Evolutionary conservation across 1,284 basidiomycete genomes (phyloP).

Genomic region (Ustilago crameri): DNA sequence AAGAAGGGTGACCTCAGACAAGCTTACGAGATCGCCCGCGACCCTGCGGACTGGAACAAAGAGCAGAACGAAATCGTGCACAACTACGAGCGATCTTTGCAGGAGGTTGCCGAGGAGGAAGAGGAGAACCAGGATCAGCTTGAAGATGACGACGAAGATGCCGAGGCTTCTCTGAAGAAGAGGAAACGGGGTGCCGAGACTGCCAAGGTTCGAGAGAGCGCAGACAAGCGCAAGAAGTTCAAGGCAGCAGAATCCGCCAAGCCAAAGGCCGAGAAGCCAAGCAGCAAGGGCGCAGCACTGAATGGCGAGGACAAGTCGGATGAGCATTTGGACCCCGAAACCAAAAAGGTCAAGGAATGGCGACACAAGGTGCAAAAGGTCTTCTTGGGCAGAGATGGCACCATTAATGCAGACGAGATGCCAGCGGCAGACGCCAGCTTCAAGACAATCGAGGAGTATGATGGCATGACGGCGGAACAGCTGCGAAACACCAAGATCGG

Average conservation of each 20-base stretch:
- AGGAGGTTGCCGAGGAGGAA: constrained; percentile 74
- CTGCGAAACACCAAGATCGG: constrained; percentile 90
- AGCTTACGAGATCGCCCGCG: constrained; percentile 84
- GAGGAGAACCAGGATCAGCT: constrained; percentile 72
- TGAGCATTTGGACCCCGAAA: constrained; percentile 73
- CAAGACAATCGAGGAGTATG: constrained; percentile 83
- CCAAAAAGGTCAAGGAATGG: constrained; percentile 76
- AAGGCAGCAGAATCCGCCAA: constrained; percentile 44
- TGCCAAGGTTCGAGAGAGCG: constrained; percentile 45
- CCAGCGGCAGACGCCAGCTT: constrained; percentile 78
- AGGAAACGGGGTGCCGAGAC: constrained; percentile 36
- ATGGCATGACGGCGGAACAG: constrained; percentile 83
- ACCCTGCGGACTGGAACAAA: constrained; percentile 75
- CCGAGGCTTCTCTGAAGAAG: constrained; percentile 70
- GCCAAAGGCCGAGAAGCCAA: constrained; percentile 34
- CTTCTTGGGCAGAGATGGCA: constrained; percentile 75
- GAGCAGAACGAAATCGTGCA: constrained; percentile 54
- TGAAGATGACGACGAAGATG: constrained; percentile 76
- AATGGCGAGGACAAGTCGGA: constrained; percentile 71
- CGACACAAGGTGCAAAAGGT: constrained; percentile 88
- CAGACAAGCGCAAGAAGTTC: constrained; percentile 45
- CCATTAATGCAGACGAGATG: constrained; percentile 64
- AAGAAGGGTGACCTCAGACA: constrained; percentile 82
- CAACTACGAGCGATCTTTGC: constrained; percentile 45
- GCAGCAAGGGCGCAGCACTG: constrained; percentile 24